phyloP scores from a whole-genome alignment of 345 rosid genomes.

The Kandelia obovata region DNA sequence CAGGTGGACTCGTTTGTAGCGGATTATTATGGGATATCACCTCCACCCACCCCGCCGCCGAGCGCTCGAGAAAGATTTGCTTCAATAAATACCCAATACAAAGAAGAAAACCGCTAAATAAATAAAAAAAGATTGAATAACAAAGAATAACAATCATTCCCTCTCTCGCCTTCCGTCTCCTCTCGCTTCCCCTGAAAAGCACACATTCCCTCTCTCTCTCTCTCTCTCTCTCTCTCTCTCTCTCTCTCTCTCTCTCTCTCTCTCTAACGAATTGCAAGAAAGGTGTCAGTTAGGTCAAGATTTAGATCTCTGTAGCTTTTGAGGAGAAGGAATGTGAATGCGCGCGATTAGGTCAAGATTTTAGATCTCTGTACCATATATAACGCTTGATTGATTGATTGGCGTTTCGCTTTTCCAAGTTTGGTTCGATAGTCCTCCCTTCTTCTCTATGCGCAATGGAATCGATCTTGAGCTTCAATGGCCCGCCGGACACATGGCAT shows the following conservation, averaged over 20 bases:
- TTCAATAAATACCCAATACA: too few species aligned
- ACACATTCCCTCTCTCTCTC: background rate
- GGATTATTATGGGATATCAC: too few species aligned
- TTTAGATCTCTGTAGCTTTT: background rate
- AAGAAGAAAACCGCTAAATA: too few species aligned
- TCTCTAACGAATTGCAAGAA: background rate
- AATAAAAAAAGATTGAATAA: too few species aligned
- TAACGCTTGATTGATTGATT: too few species aligned
- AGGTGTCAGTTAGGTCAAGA: background rate
- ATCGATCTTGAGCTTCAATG: slow-evolving; percentile 34
- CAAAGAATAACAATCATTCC: too few species aligned
- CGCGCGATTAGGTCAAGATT: background rate
- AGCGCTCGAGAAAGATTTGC: too few species aligned
- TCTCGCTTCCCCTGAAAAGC: background rate
- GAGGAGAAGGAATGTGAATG: slow-evolving; percentile 1
- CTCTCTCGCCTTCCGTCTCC: too few species aligned
- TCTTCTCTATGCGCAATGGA: slow-evolving; percentile 37
- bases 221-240: background rate
- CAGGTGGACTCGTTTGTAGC: too few species aligned
- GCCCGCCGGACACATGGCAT: slow-evolving; percentile 44
- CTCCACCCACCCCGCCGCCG: too few species aligned
- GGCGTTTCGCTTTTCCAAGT: too few species aligned
- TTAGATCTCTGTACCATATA: too few species aligned
- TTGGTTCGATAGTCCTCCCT: background rate
- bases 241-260: background rate